A percentile compares a stretch with the other conserved stretches of the same genome.
phyloP scores from a whole-genome alignment of 306 rosid species.

The Vigna nakashimae region DNA sequence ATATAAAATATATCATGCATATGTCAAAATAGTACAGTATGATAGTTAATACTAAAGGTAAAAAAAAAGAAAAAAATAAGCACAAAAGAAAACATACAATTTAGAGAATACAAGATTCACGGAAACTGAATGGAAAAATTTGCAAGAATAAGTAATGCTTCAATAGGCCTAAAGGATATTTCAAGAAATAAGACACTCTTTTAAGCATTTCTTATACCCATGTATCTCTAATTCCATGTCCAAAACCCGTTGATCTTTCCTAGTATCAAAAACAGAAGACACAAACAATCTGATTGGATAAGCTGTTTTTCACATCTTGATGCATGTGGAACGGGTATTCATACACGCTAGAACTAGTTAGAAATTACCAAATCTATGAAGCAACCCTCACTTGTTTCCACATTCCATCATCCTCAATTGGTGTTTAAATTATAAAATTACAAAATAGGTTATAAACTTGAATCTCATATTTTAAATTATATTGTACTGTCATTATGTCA shows the following conservation, averaged over 20 bases:
- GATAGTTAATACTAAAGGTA: conserved; percentile 16
- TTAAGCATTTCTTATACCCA: conserved; percentile 1
- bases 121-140: conserved; percentile 15
- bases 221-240: conserved; percentile 30
- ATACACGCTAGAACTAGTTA: neutral
- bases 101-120: conserved; percentile 30
- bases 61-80: neutral
- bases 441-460: conserved; percentile 24
- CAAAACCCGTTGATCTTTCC: neutral
- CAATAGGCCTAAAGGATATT: neutral
- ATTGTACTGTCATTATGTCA: neutral
- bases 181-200: neutral
- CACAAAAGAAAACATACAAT: neutral
- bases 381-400: conserved; percentile 26
- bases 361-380: conserved; percentile 28
- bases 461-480: conserved; percentile 25
- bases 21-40: conserved; percentile 18
- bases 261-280: conserved; percentile 25
- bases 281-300: neutral
- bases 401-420: conserved; percentile 26
- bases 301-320: neutral
- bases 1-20: conserved; percentile 1
- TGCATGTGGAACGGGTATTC: neutral
- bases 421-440: conserved; percentile 32
- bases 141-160: neutral